These are phyloP conservation scores for Thelonectria discophora DNA, from an alignment of 2,329 filamentous ascomycete species.

Conservation along the genomic window DNA sequence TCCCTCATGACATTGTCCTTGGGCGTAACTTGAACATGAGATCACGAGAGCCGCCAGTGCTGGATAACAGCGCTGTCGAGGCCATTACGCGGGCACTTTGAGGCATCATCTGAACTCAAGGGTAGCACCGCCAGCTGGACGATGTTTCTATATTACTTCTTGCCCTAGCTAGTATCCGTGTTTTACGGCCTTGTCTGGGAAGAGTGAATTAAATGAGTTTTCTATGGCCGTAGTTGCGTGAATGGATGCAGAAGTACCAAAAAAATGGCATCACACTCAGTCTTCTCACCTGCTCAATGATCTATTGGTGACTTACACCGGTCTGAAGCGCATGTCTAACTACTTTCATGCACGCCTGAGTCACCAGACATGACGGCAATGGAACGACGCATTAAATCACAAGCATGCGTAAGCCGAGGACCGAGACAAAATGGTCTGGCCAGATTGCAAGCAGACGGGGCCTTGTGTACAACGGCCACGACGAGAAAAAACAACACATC, in stretches of 20 bases:
- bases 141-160: neutral
- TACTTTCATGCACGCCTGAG: neutral
- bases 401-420: neutral
- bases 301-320: neutral
- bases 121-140: neutral
- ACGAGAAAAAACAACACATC: too few relatives aligned
- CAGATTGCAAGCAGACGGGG: neutral
- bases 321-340: neutral
- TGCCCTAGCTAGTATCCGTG: neutral
- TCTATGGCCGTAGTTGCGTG: neutral
- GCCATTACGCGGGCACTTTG: constrained; percentile 19
- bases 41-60: constrained; percentile 11
- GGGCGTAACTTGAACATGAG: constrained; percentile 46
- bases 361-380: neutral
- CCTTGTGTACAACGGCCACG: too few relatives aligned
- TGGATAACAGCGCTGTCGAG: constrained; percentile 10
- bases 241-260: neutral
- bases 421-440: neutral
- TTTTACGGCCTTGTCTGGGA: too few relatives aligned
- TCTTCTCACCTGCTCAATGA: neutral
- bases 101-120: neutral
- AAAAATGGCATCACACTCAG: neutral
- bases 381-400: neutral
- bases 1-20: constrained; percentile 57
- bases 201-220: neutral